These are phyloP conservation scores for Mucor velutinosus DNA, from an alignment of 371 early-diverging fungal genomes.

Conservation along the genomic window DNA sequence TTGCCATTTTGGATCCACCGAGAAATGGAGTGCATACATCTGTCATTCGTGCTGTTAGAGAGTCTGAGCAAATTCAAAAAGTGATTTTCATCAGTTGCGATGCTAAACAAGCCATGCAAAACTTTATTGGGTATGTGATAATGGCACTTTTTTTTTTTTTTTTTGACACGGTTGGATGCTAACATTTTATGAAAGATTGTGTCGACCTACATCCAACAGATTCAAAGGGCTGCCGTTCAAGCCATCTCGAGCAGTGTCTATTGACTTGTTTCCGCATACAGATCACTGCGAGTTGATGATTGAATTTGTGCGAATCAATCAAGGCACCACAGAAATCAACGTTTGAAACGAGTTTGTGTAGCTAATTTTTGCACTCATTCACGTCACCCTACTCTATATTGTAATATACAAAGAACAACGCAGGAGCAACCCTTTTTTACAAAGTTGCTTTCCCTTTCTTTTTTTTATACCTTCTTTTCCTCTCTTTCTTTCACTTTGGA, in stretches of 20 bases:
- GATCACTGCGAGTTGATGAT: constrained; percentile 69
- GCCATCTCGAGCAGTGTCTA: constrained; percentile 54
- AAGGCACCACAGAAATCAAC: background rate
- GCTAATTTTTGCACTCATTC: background rate
- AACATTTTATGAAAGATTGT: constrained; percentile 20
- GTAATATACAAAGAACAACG: background rate
- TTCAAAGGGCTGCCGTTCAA: constrained; percentile 59
- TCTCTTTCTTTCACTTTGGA: background rate
- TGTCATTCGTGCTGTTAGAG: constrained; percentile 66
- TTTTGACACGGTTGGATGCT: background rate
- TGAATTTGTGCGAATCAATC: constrained; percentile 45
- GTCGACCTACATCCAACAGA: constrained; percentile 58
- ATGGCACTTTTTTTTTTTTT: no score
- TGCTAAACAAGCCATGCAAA: constrained; percentile 56
- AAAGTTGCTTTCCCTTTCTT: background rate
- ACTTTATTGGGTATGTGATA: constrained; percentile 59
- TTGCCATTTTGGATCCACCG: constrained; percentile 79
- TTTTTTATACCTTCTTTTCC: background rate
- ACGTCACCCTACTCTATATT: constrained; percentile 1
- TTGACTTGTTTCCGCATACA: constrained; percentile 84
- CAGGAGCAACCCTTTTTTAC: background rate
- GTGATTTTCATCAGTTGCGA: constrained; percentile 77
- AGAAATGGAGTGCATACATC: constrained; percentile 54
- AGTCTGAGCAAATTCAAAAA: constrained; percentile 50
- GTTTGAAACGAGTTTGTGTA: background rate